Conservation (phyloP, 202 grass and related monocot genomes). For the Elaeis oleifera region DNA sequence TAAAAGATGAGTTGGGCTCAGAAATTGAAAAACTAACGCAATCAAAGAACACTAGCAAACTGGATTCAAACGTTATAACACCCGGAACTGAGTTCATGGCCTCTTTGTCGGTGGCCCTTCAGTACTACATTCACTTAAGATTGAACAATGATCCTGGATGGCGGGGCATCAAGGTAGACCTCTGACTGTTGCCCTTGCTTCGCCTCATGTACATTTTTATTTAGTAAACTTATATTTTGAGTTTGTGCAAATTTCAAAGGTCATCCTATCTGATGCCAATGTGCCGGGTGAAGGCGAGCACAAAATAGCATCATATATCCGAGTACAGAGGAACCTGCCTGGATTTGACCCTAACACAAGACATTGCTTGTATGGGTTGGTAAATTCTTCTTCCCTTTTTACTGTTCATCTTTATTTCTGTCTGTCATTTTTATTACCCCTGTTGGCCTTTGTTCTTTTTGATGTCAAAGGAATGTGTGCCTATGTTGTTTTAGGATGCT, state of each 20-base stretch:
- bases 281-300: constrained; percentile 81
- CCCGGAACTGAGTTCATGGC: constrained; percentile 68
- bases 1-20: constrained; percentile 25
- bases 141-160: constrained; percentile 37
- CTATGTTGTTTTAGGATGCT: constrained; percentile 41
- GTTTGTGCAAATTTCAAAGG: constrained; percentile 13
- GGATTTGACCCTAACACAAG: constrained; percentile 46
- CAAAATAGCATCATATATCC: constrained; percentile 71
- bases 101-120: constrained; percentile 34
- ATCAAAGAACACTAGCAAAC: background rate
- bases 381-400: constrained; percentile 14
- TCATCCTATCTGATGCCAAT: constrained; percentile 57
- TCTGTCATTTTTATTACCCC: constrained; percentile 1
- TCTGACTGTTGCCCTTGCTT: background rate
- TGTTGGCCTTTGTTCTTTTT: constrained; percentile 3
- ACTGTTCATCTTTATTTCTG: background rate
- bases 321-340: constrained; percentile 20
- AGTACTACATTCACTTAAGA: constrained; percentile 36
- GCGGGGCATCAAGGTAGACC: constrained; percentile 43
- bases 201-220: background rate
- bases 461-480: background rate
- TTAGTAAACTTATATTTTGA: constrained; percentile 3
- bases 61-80: constrained; percentile 54
- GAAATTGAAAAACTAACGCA: constrained; percentile 26
- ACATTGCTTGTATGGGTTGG: constrained; percentile 70